Base-by-base conservation (phyloP, 371 early-diverging fungal species). In the Capillidium rhysosporum region DNA sequence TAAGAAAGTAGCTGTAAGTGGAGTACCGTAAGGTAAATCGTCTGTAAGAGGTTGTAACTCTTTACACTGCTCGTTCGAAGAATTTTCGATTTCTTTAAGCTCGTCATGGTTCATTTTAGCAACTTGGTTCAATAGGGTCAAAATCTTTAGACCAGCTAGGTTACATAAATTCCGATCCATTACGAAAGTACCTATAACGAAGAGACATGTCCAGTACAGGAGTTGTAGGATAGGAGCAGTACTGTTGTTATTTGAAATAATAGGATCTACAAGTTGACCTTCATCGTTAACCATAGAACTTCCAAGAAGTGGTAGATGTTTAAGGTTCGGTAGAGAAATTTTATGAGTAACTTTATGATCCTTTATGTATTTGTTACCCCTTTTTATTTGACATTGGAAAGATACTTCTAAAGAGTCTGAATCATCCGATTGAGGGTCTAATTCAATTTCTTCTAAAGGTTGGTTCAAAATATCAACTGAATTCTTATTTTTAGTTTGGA, bases 151-250 rank as follows among this genome's bases (percentile, higher is more conserved):
- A 2, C 54, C 54, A 26, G 54, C 41, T 31, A 53, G 18, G 20
- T 45, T 40, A n/a, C 54, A 53, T 24, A 53, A 29, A 20, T 41
- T 29, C 7, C 40, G 40, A n/a, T 53, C 54, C n/a, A 53, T 18
- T 14, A 53, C 40, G 1, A 53, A 14, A 16, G 54, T 43, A 18
- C 54, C 54, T n/a, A 53, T n/a, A 20, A n/a, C 24, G 30, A 53
- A 53, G 4, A 53, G 18, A 24, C 28, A 43, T 9, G 44, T 45
- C 54, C 54, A 53, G 18, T 53, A 53, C 38, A 51, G 18, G 25
- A 51, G 21, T n/a, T 20, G 18, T 21, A 51, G 5, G 38, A 28
- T 21, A 38, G 34, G 29, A 20, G 30, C 40, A 14, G 34, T 9
- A 39, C 29, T 48, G 18, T 8, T 23, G 7, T 8, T 31, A 26